Conservation (phyloP, 148 eudicot genomes). For the Rhododendron simsii region DNA sequence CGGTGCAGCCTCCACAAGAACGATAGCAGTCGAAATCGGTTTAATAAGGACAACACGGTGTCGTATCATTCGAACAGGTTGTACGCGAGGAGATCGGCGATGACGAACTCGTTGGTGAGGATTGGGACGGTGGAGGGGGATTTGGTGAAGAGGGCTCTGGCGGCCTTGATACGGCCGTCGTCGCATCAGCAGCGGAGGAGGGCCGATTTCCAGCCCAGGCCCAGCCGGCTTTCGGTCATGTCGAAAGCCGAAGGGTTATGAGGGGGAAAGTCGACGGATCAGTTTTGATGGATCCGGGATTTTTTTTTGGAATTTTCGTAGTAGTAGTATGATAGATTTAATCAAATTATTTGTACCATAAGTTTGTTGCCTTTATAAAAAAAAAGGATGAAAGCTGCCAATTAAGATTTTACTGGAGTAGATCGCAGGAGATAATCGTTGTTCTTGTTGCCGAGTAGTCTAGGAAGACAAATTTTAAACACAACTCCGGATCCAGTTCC, state of each 20-base stretch:
- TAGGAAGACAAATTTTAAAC: too few species aligned
- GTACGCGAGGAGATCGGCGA: constrained; percentile 50
- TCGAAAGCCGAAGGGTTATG: constrained; percentile 26
- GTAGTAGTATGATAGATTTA: not conserved
- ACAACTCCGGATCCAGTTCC: too few species aligned
- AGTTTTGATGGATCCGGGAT: not conserved
- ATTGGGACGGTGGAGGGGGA: constrained; percentile 65
- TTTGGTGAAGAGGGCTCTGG: constrained; percentile 46
- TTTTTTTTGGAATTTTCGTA: not conserved
- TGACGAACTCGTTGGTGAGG: constrained; percentile 58
- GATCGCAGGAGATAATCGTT: not conserved
- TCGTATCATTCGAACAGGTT: constrained; percentile 34
- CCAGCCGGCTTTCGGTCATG: constrained; percentile 45
- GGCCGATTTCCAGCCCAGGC: constrained; percentile 33
- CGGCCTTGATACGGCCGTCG: constrained; percentile 51
- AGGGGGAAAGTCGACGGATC: not conserved
- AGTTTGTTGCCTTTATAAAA: not conserved
- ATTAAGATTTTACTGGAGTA: not conserved
- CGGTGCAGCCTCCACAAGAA: constrained; percentile 25
- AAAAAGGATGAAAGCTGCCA: not conserved
- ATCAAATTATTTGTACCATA: not conserved
- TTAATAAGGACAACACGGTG: not conserved
- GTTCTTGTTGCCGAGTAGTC: too few species aligned
- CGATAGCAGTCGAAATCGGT: not conserved
- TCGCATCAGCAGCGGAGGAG: constrained; percentile 50